Conservation (phyloP, 176 grass and related monocot genomes). For the Tillandsia leiboldiana region DNA sequence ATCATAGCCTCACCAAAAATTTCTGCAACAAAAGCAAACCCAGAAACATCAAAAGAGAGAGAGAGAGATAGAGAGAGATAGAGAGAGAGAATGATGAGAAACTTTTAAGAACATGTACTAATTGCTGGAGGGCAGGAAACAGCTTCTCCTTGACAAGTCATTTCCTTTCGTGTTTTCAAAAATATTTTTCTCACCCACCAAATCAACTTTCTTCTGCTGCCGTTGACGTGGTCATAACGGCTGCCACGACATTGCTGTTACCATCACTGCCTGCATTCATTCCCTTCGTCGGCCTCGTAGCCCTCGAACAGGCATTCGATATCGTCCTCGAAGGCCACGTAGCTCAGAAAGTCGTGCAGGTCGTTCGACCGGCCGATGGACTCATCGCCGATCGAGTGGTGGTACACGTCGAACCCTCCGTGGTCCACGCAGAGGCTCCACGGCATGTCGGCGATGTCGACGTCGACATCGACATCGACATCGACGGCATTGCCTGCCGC, state of each 20-base stretch:
- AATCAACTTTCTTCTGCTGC: conserved; percentile 11
- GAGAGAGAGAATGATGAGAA: not conserved
- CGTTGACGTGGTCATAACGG: too few species aligned
- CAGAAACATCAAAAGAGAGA: not conserved
- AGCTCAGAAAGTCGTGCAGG: conserved; percentile 25
- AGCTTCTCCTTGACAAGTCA: conserved; percentile 16
- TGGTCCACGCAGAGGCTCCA: conserved; percentile 44
- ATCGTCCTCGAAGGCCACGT: conserved; percentile 24
- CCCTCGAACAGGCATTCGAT: conserved; percentile 36
- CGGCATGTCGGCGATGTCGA: conserved; percentile 17
- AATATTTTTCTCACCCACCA: conserved; percentile 18
- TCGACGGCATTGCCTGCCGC: not conserved
- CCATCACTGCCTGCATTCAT: conserved; percentile 9
- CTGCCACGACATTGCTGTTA: not conserved
- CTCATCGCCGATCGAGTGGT: conserved; percentile 6
- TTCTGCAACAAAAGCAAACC: not conserved
- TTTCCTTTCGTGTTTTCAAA: conserved; percentile 5
- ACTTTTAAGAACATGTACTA: conserved; percentile 35
- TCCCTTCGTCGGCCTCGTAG: not conserved
- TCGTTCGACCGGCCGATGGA: conserved; percentile 17
- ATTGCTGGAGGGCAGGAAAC: conserved; percentile 26
- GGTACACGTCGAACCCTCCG: conserved; percentile 21
- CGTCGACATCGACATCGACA: not conserved
- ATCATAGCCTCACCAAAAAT: not conserved
- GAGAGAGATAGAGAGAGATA: conserved; percentile 15